Evolutionary conservation across 768 basidiomycete species (phyloP).

Genomic region (Neoboletus brunneissimus): DNA sequence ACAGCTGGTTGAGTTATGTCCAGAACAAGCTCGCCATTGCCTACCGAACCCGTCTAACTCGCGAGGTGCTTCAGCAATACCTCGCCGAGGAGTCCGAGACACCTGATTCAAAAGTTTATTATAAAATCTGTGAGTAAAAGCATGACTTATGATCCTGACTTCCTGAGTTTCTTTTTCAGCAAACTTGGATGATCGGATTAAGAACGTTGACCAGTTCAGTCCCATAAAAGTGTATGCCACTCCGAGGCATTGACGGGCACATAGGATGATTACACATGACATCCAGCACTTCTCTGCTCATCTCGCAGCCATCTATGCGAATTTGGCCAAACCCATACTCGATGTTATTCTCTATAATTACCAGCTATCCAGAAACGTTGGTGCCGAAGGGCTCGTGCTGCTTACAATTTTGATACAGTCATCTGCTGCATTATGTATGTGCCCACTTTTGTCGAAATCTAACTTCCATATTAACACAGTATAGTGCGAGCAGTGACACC

Average conservation of each 20-base stretch:
- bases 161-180: slow-evolving; percentile 42
- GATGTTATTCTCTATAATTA: slow-evolving; percentile 96
- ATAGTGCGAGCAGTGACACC: slow-evolving; percentile 89
- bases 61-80: slow-evolving; percentile 79
- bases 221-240: not conserved
- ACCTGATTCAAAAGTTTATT: slow-evolving; percentile 81
- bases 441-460: not conserved
- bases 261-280: slow-evolving; percentile 92
- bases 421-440: slow-evolving; percentile 77
- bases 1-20: slow-evolving; percentile 88
- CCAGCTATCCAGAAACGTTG: slow-evolving; percentile 90
- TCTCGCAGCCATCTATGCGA: slow-evolving; percentile 91
- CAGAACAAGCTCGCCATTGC: slow-evolving; percentile 92
- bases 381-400: slow-evolving; percentile 85
- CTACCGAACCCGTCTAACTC: slow-evolving; percentile 82
- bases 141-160: not conserved
- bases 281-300: slow-evolving; percentile 90
- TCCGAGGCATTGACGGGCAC: slow-evolving; percentile 9
- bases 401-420: slow-evolving; percentile 83
- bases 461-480: not conserved
- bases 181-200: slow-evolving; percentile 92
- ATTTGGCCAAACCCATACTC: slow-evolving; percentile 89
- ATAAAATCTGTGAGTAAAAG: slow-evolving; percentile 74
- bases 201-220: slow-evolving; percentile 88
- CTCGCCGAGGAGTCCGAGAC: slow-evolving; percentile 68